phyloP scores from a whole-genome alignment of 1,139 yeast genomes.

The Arxiozyma slooffiae region DNA sequence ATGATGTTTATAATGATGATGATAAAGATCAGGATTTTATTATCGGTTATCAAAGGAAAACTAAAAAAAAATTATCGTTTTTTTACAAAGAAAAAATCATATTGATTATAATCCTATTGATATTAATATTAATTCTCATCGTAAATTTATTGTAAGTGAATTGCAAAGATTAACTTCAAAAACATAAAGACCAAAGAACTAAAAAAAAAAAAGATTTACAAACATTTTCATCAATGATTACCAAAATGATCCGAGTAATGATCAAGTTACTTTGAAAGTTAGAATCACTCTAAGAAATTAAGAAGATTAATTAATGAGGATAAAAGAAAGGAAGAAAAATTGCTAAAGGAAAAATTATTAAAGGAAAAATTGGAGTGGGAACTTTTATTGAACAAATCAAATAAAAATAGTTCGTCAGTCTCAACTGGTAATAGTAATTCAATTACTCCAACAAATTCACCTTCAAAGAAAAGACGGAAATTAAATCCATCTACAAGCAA shows the following conservation, averaged over 20 bases:
- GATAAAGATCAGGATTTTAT: slow-evolving; percentile 24
- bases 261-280: slow-evolving; percentile 7
- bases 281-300: slow-evolving; percentile 25
- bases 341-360: slow-evolving; percentile 18
- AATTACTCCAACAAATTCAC: slow-evolving; percentile 5
- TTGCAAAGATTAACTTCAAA: slow-evolving; percentile 25
- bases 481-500: neutral
- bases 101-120: slow-evolving; percentile 11
- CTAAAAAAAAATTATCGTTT: neutral
- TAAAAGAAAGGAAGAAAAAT: slow-evolving; percentile 19
- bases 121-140: slow-evolving; percentile 22
- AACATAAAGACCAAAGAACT: slow-evolving; percentile 23
- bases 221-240: slow-evolving; percentile 24
- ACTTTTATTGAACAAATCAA: neutral
- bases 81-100: neutral
- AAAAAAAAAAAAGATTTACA: slow-evolving; percentile 30
- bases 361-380: slow-evolving; percentile 10
- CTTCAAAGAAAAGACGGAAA: slow-evolving; percentile 4
- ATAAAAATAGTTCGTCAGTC: neutral
- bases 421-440: neutral
- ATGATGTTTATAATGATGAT: no score
- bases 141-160: slow-evolving; percentile 24
- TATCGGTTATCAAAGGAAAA: slow-evolving; percentile 15
- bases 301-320: slow-evolving; percentile 26
- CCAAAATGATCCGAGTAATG: neutral